Conservation (phyloP, 1,284 basidiomycete species). For the Sanghuangporus baumii region DNA sequence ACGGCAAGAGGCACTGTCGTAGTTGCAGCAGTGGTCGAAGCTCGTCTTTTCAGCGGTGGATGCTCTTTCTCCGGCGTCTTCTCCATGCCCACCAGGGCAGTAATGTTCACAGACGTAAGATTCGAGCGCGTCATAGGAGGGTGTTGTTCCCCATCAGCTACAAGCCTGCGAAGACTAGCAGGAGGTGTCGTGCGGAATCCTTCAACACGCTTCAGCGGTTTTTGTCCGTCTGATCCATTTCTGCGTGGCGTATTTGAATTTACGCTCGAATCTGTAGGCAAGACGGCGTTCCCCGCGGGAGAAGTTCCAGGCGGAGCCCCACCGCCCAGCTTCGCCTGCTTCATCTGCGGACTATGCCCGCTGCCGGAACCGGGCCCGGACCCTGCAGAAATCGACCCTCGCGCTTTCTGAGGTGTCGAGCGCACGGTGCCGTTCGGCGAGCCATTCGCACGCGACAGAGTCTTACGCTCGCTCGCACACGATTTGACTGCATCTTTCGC, state of each 20-base stretch:
- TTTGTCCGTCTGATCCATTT: slow-evolving; percentile 4
- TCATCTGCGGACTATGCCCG: slow-evolving; percentile 11
- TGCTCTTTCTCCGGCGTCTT: background rate
- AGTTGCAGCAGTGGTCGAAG: background rate
- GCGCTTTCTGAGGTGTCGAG: background rate
- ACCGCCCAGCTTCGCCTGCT: slow-evolving; percentile 27
- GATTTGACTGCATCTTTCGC: slow-evolving; percentile 22
- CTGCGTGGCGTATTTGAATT: slow-evolving; percentile 7
- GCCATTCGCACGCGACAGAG: slow-evolving; percentile 5
- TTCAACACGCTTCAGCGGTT: slow-evolving; percentile 16
- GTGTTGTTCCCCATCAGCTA: slow-evolving; percentile 9
- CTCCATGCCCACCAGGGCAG: background rate
- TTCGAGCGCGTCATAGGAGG: background rate
- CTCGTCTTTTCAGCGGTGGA: slow-evolving; percentile 7
- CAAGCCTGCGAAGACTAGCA: slow-evolving; percentile 9
- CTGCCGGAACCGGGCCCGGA: background rate
- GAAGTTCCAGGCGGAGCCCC: slow-evolving; percentile 32
- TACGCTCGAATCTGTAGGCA: background rate
- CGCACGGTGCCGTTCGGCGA: slow-evolving; percentile 11
- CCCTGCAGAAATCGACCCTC: background rate
- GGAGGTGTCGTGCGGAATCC: slow-evolving; percentile 18
- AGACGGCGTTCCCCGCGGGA: slow-evolving; percentile 24
- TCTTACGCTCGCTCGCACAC: slow-evolving; percentile 28
- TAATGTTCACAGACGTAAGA: background rate
- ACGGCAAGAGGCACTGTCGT: slow-evolving; percentile 10